Conservation (phyloP, 2,329 filamentous ascomycete genomes). For the Arthrinium puccinioides region DNA sequence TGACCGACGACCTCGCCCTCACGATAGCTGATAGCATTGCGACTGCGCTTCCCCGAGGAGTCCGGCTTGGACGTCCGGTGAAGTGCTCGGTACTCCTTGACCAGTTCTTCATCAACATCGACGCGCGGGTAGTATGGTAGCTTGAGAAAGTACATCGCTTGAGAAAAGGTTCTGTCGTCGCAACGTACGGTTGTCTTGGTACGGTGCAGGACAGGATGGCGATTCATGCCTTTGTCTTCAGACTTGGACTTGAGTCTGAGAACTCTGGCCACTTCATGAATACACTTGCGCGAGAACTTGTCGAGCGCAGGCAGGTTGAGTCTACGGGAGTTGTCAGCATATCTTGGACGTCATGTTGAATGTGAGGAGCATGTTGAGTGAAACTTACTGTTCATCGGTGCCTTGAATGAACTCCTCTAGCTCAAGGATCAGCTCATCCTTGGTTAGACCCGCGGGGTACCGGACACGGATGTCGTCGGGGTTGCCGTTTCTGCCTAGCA, state of each 20-base stretch:
- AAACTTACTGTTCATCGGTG: conserved; percentile 52
- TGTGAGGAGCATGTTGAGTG: not conserved
- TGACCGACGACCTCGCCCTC: conserved; percentile 88
- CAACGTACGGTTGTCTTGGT: conserved; percentile 59
- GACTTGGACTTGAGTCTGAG: conserved; percentile 83
- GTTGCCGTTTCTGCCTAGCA: conserved; percentile 53
- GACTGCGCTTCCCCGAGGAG: conserved; percentile 10
- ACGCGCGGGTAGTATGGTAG: conserved; percentile 50
- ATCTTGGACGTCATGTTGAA: conserved; percentile 1
- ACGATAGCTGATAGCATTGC: conserved; percentile 48
- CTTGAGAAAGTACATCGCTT: conserved; percentile 33
- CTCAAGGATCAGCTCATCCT: conserved; percentile 65
- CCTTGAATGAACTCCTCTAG: conserved; percentile 64
- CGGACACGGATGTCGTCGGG: conserved; percentile 58
- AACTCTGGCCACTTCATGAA: conserved; percentile 71
- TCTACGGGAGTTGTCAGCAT: conserved; percentile 30
- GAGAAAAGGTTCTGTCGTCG: conserved; percentile 45
- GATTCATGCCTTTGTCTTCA: conserved; percentile 61
- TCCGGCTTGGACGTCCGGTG: conserved; percentile 8
- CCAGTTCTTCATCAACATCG: conserved; percentile 28
- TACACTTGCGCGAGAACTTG: conserved; percentile 63
- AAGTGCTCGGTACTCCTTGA: conserved; percentile 19
- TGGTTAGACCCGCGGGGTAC: conserved; percentile 64
- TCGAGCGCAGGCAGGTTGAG: conserved; percentile 79
- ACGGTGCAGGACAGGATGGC: conserved; percentile 73